phyloP scores from a whole-genome alignment of 129 eudicot species.

The Smallanthus sonchifolius region DNA sequence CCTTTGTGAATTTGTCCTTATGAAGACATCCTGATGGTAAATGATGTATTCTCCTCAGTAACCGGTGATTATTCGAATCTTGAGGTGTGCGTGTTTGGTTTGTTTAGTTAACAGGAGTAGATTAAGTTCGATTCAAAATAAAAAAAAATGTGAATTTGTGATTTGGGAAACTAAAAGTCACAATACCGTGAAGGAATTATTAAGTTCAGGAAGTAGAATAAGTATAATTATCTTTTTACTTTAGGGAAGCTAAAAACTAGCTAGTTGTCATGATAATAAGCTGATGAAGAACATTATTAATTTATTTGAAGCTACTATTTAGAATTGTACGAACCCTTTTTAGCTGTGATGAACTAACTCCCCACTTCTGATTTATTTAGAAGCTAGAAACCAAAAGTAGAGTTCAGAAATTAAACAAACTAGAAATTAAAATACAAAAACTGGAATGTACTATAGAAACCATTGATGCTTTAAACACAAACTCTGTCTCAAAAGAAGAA shows the following conservation, averaged over 20 bases:
- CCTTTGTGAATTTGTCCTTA: too few relatives aligned
- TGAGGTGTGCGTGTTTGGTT: too few relatives aligned
- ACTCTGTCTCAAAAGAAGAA: slow-evolving; percentile 28
- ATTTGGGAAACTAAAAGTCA: not conserved
- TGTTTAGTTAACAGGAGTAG: too few relatives aligned
- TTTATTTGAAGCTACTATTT: too few relatives aligned
- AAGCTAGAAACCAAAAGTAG: not conserved
- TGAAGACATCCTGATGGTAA: too few relatives aligned
- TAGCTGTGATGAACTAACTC: not conserved
- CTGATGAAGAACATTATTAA: not conserved
- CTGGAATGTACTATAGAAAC: not conserved
- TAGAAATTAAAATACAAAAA: not conserved
- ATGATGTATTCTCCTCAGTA: too few relatives aligned
- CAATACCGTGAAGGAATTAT: not conserved
- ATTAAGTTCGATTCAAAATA: too few relatives aligned
- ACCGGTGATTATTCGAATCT: too few relatives aligned
- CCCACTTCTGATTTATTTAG: not conserved
- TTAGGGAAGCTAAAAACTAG: not conserved
- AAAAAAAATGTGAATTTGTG: not conserved
- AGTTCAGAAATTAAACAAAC: not conserved
- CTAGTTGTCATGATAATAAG: not conserved
- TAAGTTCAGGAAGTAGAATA: not conserved
- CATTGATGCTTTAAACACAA: slow-evolving; percentile 16
- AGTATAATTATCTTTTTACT: not conserved
- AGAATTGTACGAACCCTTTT: too few relatives aligned